Conservation (phyloP, 805 yeast species). For the Teunomyces aglyptinius region DNA sequence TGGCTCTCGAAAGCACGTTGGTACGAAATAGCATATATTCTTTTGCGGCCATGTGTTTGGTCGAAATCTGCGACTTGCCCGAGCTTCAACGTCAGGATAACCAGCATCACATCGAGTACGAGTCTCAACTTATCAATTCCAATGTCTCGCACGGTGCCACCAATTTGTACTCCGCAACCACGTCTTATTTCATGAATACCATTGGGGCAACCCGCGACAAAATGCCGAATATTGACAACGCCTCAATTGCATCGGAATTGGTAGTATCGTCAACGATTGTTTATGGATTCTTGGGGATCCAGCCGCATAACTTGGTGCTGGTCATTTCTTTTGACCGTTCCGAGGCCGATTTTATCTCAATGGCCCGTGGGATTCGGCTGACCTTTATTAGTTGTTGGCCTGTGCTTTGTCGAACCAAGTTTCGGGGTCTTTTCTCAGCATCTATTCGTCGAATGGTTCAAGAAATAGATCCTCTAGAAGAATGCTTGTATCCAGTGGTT, state of each 20-base stretch:
- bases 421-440: background rate
- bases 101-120: background rate
- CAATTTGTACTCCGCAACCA: background rate
- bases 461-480: slow-evolving; percentile 6
- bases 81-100: slow-evolving; percentile 14
- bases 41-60: slow-evolving; percentile 17
- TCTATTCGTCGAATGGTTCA: slow-evolving; percentile 5
- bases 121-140: background rate
- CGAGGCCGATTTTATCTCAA: slow-evolving; percentile 22
- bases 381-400: slow-evolving; percentile 1
- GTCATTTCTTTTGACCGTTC: slow-evolving; percentile 21
- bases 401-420: background rate
- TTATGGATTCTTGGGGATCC: slow-evolving; percentile 31
- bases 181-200: slow-evolving; percentile 21
- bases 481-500: background rate
- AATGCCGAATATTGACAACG: slow-evolving; percentile 5
- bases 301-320: slow-evolving; percentile 30
- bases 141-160: background rate
- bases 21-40: slow-evolving; percentile 25
- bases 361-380: slow-evolving; percentile 16
- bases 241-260: slow-evolving; percentile 14
- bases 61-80: slow-evolving; percentile 16
- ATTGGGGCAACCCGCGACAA: slow-evolving; percentile 12
- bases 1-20: slow-evolving; percentile 21
- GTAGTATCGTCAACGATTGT: slow-evolving; percentile 19